A percentile compares a stretch with the other conserved stretches of the same genome.
Evolutionary conservation across 345 rosid species (phyloP).

Genomic region (Murraya koenigii): DNA sequence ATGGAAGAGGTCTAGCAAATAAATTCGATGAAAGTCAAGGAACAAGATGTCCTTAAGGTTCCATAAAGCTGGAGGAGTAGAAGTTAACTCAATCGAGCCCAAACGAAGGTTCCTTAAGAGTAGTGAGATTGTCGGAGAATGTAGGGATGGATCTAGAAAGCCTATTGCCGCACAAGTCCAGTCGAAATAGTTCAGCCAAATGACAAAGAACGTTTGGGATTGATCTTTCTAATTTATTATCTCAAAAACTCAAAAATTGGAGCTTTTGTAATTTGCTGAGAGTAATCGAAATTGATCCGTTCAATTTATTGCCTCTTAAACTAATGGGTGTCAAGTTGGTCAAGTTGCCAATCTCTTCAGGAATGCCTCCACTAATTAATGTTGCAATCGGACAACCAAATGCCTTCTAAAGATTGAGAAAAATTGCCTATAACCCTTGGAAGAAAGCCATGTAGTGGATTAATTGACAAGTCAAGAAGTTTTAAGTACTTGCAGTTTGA

Average conservation of each 20-base stretch:
- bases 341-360: conserved; percentile 11
- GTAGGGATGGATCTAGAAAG: too few relatives aligned
- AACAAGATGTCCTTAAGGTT: too few relatives aligned
- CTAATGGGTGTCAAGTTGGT: not conserved
- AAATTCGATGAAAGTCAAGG: too few relatives aligned
- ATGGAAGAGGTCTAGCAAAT: too few relatives aligned
- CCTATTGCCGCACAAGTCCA: too few relatives aligned
- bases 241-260: not conserved
- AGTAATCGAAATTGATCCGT: conserved; percentile 3
- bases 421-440: conserved; percentile 9
- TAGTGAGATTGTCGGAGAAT: too few relatives aligned
- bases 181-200: not conserved
- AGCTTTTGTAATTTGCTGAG: conserved; percentile 3
- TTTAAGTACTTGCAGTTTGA: conserved; percentile 1
- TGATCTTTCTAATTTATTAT: not conserved
- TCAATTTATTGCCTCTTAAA: conserved; percentile 3
- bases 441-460: conserved; percentile 10
- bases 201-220: conserved; percentile 7
- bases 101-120: too few relatives aligned
- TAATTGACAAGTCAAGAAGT: not conserved
- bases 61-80: too few relatives aligned
- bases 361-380: conserved; percentile 12
- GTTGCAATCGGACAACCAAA: not conserved
- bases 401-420: not conserved
- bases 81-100: too few relatives aligned